Conservation (phyloP, 129 eudicot genomes). For the Silybum marianum region DNA sequence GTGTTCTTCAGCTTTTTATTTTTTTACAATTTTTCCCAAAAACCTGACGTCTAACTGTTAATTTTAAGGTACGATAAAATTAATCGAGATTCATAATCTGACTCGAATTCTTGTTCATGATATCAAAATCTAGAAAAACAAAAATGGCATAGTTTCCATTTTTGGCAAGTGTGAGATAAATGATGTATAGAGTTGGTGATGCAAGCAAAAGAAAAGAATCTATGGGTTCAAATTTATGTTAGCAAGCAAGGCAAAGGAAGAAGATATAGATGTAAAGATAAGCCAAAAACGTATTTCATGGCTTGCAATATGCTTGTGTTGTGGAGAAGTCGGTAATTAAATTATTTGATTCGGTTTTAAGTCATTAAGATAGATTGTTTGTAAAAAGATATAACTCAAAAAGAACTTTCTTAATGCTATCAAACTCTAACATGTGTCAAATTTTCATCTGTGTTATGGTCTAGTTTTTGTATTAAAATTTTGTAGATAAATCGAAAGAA, state of each 20-base stretch:
- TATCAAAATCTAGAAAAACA: neutral
- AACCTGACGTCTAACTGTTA: too few species aligned
- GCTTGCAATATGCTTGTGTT: neutral
- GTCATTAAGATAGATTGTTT: neutral
- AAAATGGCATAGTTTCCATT: conserved; percentile 1
- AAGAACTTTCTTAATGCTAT: neutral
- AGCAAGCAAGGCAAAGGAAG: conserved; percentile 9
- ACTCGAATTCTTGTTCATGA: neutral
- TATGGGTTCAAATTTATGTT: conserved; percentile 3
- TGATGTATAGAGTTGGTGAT: conserved; percentile 18
- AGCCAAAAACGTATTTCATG: neutral
- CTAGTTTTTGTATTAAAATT: neutral
- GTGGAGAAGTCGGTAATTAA: neutral
- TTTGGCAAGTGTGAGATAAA: conserved; percentile 14
- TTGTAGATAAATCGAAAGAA: neutral
- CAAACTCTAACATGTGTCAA: neutral
- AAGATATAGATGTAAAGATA: neutral
- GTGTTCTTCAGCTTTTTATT: too few species aligned
- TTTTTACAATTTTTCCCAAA: too few species aligned
- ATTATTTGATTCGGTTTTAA: neutral
- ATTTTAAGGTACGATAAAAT: too few species aligned
- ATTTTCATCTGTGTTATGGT: neutral
- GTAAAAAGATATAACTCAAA: neutral
- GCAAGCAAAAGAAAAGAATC: conserved; percentile 32
- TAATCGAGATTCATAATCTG: neutral